Percentiles rank a stretch among this genome's conserved stretches.
Evolutionary conservation across 805 yeast genomes (phyloP).

Genomic region (Pichia insulana): DNA sequence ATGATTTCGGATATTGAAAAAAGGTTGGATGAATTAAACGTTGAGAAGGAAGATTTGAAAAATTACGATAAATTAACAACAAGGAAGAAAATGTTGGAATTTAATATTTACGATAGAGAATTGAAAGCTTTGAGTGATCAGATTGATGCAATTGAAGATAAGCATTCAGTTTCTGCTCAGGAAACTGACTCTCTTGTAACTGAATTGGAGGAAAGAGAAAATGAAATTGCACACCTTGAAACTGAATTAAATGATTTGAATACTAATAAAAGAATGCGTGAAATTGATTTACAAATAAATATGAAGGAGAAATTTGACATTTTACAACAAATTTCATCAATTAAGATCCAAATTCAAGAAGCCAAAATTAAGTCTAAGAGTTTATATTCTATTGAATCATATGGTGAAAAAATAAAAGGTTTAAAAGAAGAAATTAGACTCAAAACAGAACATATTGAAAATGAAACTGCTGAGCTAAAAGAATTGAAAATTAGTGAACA

Average conservation of each 20-base stretch:
- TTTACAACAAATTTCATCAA: conserved; percentile 33
- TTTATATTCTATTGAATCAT: conserved; percentile 12
- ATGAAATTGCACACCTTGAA: conserved; percentile 35
- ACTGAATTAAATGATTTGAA: conserved; percentile 38
- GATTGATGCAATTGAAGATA: conserved; percentile 52
- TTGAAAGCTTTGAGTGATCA: conserved; percentile 49
- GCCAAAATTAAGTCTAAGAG: conserved; percentile 34
- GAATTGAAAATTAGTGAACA: conserved; percentile 34
- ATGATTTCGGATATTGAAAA: conserved; percentile 62
- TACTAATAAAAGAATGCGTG: conserved; percentile 40
- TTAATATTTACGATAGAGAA: conserved; percentile 70
- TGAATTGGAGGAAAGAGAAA: conserved; percentile 56
- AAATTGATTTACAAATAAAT: conserved; percentile 49
- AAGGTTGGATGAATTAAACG: conserved; percentile 67
- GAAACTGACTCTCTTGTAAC: conserved; percentile 46
- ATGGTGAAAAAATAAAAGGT: conserved; percentile 25
- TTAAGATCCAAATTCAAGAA: conserved; percentile 20
- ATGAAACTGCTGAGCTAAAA: conserved; percentile 37
- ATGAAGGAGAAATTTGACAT: conserved; percentile 42
- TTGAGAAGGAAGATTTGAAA: conserved; percentile 69
- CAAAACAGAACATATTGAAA: conserved; percentile 34
- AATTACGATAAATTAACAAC: conserved; percentile 60
- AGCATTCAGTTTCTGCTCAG: conserved; percentile 41
- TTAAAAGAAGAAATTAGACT: conserved; percentile 31
- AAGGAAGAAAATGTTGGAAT: conserved; percentile 63